phyloP scores from a whole-genome alignment of 2,329 filamentous ascomycete species.

The Teratosphaeria gauchensis region DNA sequence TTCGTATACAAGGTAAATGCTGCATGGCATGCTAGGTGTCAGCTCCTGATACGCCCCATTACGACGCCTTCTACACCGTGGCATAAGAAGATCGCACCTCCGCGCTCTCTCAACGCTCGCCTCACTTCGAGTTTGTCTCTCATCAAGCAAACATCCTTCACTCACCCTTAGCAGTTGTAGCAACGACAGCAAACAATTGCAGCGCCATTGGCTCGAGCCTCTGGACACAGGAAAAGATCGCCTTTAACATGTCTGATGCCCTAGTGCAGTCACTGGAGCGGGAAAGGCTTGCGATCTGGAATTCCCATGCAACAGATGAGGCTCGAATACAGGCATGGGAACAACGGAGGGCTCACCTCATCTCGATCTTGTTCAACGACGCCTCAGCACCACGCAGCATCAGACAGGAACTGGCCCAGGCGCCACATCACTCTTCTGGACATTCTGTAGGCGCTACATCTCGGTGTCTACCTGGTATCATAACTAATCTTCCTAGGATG shows the following conservation, averaged over 20 bases:
- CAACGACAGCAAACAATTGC: neutral
- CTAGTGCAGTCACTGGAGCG: slow-evolving; percentile 19
- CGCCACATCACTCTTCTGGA: neutral
- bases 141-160: neutral
- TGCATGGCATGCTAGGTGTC: slow-evolving; percentile 1
- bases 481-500: neutral
- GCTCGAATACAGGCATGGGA: slow-evolving; percentile 28
- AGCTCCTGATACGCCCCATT: slow-evolving; percentile 2
- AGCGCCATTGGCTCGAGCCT: neutral
- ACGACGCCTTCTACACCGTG: neutral
- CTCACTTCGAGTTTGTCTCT: neutral
- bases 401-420: neutral
- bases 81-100: slow-evolving; percentile 1
- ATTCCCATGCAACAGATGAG: slow-evolving; percentile 23
- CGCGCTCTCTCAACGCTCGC: neutral
- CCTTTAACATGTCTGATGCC: slow-evolving; percentile 1
- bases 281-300: slow-evolving; percentile 28
- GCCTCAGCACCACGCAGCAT: slow-evolving; percentile 1
- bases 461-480: neutral
- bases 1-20: neutral
- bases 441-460: neutral
- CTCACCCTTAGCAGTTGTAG: neutral
- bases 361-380: slow-evolving; percentile 9
- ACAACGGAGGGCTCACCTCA: slow-evolving; percentile 17
- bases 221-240: neutral